Evolutionary conservation across 805 yeast species (phyloP).

Genomic region (Pichia heedii): DNA sequence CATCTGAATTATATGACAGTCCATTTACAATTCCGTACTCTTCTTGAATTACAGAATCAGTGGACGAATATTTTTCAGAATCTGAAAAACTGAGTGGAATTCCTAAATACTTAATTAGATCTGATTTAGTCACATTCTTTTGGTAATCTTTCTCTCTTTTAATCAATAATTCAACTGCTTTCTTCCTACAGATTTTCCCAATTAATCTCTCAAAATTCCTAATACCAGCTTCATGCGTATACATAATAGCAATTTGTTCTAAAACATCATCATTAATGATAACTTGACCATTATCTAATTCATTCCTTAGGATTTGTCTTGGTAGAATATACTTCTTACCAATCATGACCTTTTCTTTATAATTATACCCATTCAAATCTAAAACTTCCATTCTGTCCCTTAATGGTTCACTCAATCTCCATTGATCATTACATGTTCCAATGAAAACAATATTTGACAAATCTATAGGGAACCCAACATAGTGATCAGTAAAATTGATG

Average conservation of each 20-base stretch:
- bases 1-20: slow-evolving; percentile 76
- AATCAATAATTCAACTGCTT: slow-evolving; percentile 62
- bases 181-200: slow-evolving; percentile 70
- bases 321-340: slow-evolving; percentile 64
- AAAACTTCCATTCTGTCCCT: slow-evolving; percentile 80
- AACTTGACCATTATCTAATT: slow-evolving; percentile 40
- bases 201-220: slow-evolving; percentile 67
- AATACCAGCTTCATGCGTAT: slow-evolving; percentile 83
- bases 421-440: slow-evolving; percentile 78
- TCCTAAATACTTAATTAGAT: slow-evolving; percentile 63
- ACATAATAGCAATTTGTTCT: slow-evolving; percentile 52
- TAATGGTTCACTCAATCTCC: slow-evolving; percentile 64
- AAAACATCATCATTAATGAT: slow-evolving; percentile 44
- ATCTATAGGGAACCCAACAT: slow-evolving; percentile 78
- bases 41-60: slow-evolving; percentile 38
- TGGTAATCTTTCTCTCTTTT: slow-evolving; percentile 27
- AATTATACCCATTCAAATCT: slow-evolving; percentile 70
- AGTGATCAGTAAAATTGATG: slow-evolving; percentile 66
- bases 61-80: slow-evolving; percentile 33
- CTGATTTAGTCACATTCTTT: slow-evolving; percentile 38
- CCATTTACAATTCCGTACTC: slow-evolving; percentile 78
- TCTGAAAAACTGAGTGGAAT: slow-evolving; percentile 30
- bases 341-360: slow-evolving; percentile 65
- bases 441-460: slow-evolving; percentile 71
- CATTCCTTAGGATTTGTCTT: slow-evolving; percentile 62